Percentiles rank a stretch among this genome's conserved stretches.
phyloP scores from a whole-genome alignment of 495 filamentous ascomycete species.

The Amniculicola lignicola region DNA sequence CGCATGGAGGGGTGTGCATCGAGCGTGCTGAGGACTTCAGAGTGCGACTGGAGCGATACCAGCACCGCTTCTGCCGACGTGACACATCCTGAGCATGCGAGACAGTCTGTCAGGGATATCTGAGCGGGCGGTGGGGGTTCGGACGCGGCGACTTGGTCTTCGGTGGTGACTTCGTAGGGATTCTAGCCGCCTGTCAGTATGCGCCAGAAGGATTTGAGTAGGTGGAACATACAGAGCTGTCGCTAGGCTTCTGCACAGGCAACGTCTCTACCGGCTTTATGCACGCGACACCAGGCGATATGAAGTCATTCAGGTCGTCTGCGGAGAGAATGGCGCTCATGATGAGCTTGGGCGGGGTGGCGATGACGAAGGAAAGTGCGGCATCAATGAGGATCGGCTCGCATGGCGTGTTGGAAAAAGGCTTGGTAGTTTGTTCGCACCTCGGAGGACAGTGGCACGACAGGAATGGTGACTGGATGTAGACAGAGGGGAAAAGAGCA shows the following conservation, averaged over 20 bases:
- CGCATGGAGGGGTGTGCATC: conserved; percentile 59
- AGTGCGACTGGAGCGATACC: conserved; percentile 86
- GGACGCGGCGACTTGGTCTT: conserved; percentile 67
- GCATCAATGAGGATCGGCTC: not conserved
- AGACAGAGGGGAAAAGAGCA: too few species aligned
- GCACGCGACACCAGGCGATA: conserved; percentile 93
- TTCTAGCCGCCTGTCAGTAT: conserved; percentile 48
- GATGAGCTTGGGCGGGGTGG: conserved; percentile 8
- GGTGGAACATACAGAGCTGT: conserved; percentile 22
- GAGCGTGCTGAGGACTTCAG: conserved; percentile 79
- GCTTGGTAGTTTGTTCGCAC: too few species aligned
- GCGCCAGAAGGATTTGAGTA: conserved; percentile 17
- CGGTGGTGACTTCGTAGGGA: conserved; percentile 82
- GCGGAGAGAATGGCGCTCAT: conserved; percentile 97
- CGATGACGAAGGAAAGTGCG: conserved; percentile 1
- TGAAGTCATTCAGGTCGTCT: conserved; percentile 98
- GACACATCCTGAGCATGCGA: conserved; percentile 96
- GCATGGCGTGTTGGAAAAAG: too few species aligned
- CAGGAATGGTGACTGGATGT: too few species aligned
- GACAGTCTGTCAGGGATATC: conserved; percentile 94
- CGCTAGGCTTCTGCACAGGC: conserved; percentile 51
- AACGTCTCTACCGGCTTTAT: conserved; percentile 96
- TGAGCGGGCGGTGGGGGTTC: conserved; percentile 66
- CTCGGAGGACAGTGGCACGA: too few species aligned
- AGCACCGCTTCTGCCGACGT: conserved; percentile 95